Percentiles rank a stretch among this genome's conserved stretches.
Conservation (phyloP, 2,329 filamentous ascomycete species). For the Calonectria hongkongensis region DNA sequence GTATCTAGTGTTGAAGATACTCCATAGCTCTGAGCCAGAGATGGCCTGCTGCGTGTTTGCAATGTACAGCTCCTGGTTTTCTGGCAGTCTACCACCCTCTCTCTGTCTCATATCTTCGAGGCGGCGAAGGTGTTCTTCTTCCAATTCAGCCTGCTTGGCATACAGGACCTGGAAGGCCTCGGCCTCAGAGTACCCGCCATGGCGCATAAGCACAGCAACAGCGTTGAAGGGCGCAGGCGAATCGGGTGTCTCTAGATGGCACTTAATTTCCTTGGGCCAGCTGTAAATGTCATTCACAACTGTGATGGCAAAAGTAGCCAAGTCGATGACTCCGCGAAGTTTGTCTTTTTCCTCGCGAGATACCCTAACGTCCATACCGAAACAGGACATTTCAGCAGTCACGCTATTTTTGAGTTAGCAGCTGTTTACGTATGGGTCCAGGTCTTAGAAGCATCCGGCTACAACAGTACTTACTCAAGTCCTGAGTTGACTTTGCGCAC, state of each 20-base stretch:
- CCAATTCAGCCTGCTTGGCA: slow-evolving; percentile 6
- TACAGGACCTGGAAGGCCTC: slow-evolving; percentile 3
- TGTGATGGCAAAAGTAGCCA: slow-evolving; percentile 10
- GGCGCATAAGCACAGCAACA: neutral
- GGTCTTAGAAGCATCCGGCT: neutral
- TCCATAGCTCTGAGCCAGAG: slow-evolving; percentile 13
- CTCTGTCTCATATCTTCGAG: neutral
- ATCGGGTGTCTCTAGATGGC: neutral
- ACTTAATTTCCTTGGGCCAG: slow-evolving; percentile 21
- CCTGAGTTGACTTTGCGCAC: slow-evolving; percentile 15
- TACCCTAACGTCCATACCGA: slow-evolving; percentile 6
- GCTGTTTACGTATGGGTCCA: no score
- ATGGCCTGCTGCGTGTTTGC: slow-evolving; percentile 19
- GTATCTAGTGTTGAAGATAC: neutral
- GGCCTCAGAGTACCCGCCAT: slow-evolving; percentile 1
- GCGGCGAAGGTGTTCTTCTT: neutral
- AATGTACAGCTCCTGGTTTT: slow-evolving; percentile 11
- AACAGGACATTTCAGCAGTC: slow-evolving; percentile 17
- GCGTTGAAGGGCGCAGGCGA: neutral
- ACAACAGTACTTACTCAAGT: neutral
- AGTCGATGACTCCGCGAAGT: slow-evolving; percentile 2
- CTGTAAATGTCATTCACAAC: slow-evolving; percentile 15
- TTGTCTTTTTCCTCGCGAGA: slow-evolving; percentile 7
- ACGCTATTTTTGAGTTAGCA: neutral
- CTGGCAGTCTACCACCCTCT: slow-evolving; percentile 2